phyloP scores from a whole-genome alignment of 1,284 basidiomycete species.

The Sanguinoderma infundibulare region DNA sequence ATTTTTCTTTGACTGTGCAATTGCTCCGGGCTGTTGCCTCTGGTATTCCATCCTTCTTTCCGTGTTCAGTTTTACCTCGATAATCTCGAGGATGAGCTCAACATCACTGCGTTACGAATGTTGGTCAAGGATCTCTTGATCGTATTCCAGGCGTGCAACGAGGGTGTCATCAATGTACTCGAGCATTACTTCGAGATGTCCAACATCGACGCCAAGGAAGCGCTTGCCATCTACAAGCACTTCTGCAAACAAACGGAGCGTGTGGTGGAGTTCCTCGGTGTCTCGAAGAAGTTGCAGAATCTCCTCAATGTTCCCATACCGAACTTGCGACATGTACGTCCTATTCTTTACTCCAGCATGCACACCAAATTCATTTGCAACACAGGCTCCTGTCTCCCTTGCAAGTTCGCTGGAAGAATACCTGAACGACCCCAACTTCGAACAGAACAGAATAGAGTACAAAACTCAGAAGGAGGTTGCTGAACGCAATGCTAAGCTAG shows the following conservation, averaged over 20 bases:
- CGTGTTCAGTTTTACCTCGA: constrained; percentile 86
- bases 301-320: constrained; percentile 93
- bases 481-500: constrained; percentile 53
- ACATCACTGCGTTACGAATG: constrained; percentile 89
- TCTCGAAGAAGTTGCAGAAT: constrained; percentile 92
- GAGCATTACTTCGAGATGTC: constrained; percentile 99
- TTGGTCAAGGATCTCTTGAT: constrained; percentile 97
- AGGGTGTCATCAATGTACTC: constrained; percentile 96
- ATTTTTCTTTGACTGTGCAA: not conserved
- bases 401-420: constrained; percentile 96
- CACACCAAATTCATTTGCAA: not conserved
- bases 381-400: constrained; percentile 89
- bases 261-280: constrained; percentile 93
- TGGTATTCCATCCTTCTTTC: not conserved
- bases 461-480: constrained; percentile 82
- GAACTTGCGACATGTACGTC: constrained; percentile 84
- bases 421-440: constrained; percentile 94
- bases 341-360: no score
- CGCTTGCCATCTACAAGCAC: constrained; percentile 89
- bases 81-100: constrained; percentile 91
- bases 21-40: not conserved
- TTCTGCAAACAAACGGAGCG: constrained; percentile 96
- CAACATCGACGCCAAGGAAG: constrained; percentile 85
- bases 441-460: constrained; percentile 93
- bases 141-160: constrained; percentile 96